Evolutionary conservation across 805 yeast species (phyloP), one percentile per base, ranked within the genome.

Genomic region (Kodamaea nitidulidarum): DNA sequence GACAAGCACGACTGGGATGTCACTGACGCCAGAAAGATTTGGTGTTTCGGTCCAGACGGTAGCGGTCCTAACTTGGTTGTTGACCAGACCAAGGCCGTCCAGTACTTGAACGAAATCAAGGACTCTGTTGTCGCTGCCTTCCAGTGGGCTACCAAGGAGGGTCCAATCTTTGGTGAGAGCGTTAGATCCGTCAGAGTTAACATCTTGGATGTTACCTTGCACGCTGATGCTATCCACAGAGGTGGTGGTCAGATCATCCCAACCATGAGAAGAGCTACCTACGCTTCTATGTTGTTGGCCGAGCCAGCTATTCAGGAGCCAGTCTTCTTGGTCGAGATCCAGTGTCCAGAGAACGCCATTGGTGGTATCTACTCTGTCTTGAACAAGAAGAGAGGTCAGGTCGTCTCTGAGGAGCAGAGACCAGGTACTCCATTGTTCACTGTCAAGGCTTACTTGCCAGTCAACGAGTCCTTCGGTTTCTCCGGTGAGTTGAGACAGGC

Each of bases 11-110:
- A 91, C 60, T 91, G 98, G 98, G 98, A 91, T 70, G 97, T 93
- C 70, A 81, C 96, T 60, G 98, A 91, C 69, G 98, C 97, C 76
- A 90, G 98, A 85, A 91, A 93, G 93, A 93, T 91, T 69, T 91
- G 98, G 98, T 88, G 96, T 85, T 91, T 91, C 88, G 98, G 98
- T 79, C 98, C 98, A 70, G 98, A 91, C 68, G 97, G 97, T 75
- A 82, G 78, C 71, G 98, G 98, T 76, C 90, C 98, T 65, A 91
- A 91, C 80, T 74, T 93, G 67, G 97, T 91, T 67, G 95, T 91
- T 73, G 98, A 91, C 80, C 97, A 90, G 78, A 91, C 98, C 67
- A 91, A 91, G 91, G 98, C 98, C 65, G 98, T 91, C 51, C 98
- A 93, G 80, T 91, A 90, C 88, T 83, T 91, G 77, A 73, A 79